Evolutionary conservation across 1,139 yeast species (phyloP), one percentile per base, ranked within the genome.

Genomic region (Candida pseudoviswanathii): DNA sequence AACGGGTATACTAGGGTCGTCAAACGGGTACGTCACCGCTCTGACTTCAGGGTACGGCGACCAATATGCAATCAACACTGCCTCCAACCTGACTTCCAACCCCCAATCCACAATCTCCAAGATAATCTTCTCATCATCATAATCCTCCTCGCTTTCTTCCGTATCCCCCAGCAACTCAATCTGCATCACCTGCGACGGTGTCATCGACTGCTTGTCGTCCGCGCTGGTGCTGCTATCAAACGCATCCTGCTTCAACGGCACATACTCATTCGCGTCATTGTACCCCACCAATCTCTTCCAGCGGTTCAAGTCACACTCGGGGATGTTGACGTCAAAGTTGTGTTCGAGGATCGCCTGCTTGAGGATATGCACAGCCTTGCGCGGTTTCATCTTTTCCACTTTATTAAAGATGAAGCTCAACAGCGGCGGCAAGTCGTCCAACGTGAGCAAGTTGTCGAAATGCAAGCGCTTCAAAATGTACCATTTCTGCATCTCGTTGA

Each of bases 31-130:
- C 26, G 82, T 71, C 25, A 82, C 80, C 3, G 88, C 73, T 53
- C 89, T 71, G 2, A 85, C 86, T 61, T 84, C 88, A 3, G 85
- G 81, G 59, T 84, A 84, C 0, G 86, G 85, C 1, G 87, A 83
- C 62, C 76, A 78, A 59, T 69, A 82, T 41, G 76, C 68, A 45
- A 79, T 65, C 45, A 84, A 62, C 5, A 73, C 75, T 1, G 84
- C 85, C 45, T 73, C 71, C 34, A 76, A 57, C 48, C 66, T 68
- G 3, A 61, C 58, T 50, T 68, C 67, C 37, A 75, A 62, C 10
- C 59, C 60, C 61, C 70, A 68, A 30, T 67, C 60, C 21, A 50
- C 47, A 34, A 50, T 47, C 11, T 75, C 24, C 24, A 22, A 71
- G 9, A 33, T 9, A 4, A 26, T 3, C 9, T 21, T 3, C n/a